Evolutionary conservation across 768 basidiomycete species (phyloP), one percentile per base, ranked within the genome.

Genomic region (Mycena belliarum): DNA sequence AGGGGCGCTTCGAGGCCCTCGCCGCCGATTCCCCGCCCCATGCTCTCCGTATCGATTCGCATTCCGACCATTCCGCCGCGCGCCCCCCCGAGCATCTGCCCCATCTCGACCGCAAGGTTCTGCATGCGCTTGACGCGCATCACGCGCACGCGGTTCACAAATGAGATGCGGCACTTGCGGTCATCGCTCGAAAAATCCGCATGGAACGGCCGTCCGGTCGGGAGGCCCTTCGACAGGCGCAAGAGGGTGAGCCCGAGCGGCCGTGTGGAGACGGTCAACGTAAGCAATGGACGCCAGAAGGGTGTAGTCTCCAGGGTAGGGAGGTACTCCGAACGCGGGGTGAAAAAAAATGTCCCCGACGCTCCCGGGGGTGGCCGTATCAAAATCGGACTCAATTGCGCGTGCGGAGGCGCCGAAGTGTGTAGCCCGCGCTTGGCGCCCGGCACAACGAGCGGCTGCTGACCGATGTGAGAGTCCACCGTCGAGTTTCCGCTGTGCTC

Each of bases 281-380:
- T 70, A 18, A 80, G 32, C 35, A 80, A 57, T 0, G 79, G 79
- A 0, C 73, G 73, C 72, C 74, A 78, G 63, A 76, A 78, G 16
- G 75, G 74, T 40, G 56, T 46, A 1, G 57, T 43, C 12, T 43
- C 32, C 16, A 77, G 69, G 0, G 66, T 69, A 18, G 66, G 62
- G 10, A 72, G 43, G 60, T 76, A 77, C 21, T 59, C 48, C 7
- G 35, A 46, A n/a, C 75, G 74, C 18, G 66, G 49, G 10, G 55
- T 21, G 21, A 46, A 55, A 1, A 29, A n/a, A n/a, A n/a, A n/a
- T n/a, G n/a, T n/a, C n/a, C n/a, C n/a, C n/a, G n/a, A n/a, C n/a
- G n/a, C n/a, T n/a, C n/a, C 1, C 7, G 35, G 25, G 1, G 25
- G 14, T 4, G 57, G 26, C 15, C 6, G 12, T 32, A 32, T 6